Base-by-base conservation (phyloP, 1,284 basidiomycete species). In the Ganoderma multipileum region DNA sequence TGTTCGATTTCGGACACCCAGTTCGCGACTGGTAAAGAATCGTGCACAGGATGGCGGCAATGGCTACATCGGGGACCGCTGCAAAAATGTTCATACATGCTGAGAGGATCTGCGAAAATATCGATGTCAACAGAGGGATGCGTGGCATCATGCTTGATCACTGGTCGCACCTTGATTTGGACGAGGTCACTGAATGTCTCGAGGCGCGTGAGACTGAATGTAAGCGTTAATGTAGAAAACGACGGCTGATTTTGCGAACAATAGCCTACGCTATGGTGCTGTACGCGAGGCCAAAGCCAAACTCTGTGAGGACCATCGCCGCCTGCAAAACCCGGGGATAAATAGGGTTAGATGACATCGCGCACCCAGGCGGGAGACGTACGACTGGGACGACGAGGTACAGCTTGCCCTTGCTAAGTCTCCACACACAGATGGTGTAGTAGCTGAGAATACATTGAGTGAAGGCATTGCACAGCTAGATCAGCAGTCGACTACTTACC, bases 1-100 rank as follows among this genome's bases (percentile, higher is more conserved):
- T 86, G 71, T 88, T 85, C 9, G 86, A 87, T 85, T 82, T 86
- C 71, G 83, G 83, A 77, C 88, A 87, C 2, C 86, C 86, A 23
- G 86, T 88, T 59, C 85, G 79, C 39, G 86, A 85, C 36, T 78
- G 78, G 57, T 85, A 84, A 12, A 89, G 81, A 72, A 86, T 83
- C 67, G 79, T 81, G 72, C 84, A 85, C 41, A 89, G 78, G 39
- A 83, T 80, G 33, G 79, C 78, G 20, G 87, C 84, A 60, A 89
- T 88, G 62, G 84, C 67, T n/a, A 87, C 80, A 71, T 89, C 87
- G 7, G 83, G 79, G 11, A 81, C 81, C 4, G 84, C 86, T 3
- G 85, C 86, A 36, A 88, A 76, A 4, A 84, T 80, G 71, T 88
- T 89, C 60, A 88, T 85, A 58, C 85, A 80, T 81, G 87, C 87